Conservation (phyloP, 1,284 basidiomycete species). For the Irpex sp. region DNA sequence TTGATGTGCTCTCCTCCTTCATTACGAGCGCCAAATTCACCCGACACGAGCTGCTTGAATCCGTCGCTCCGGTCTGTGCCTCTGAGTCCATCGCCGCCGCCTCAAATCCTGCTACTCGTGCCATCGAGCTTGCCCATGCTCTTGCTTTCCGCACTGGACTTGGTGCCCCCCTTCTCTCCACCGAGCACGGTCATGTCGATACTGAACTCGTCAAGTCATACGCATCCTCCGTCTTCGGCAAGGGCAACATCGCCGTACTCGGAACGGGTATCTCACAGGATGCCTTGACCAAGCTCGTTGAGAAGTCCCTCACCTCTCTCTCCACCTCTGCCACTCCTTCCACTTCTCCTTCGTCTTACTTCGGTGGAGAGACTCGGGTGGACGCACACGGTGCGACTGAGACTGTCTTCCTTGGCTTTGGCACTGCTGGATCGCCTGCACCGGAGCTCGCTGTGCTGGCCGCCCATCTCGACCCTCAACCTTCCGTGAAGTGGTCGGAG, state of each 20-base stretch:
- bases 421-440: slow-evolving; percentile 56
- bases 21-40: slow-evolving; percentile 81
- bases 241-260: slow-evolving; percentile 80
- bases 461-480: slow-evolving; percentile 68
- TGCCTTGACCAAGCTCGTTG: slow-evolving; percentile 68
- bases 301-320: slow-evolving; percentile 58
- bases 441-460: slow-evolving; percentile 76
- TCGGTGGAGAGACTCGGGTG: slow-evolving; percentile 82
- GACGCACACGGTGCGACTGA: slow-evolving; percentile 59
- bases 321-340: slow-evolving; percentile 38
- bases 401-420: slow-evolving; percentile 84
- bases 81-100: slow-evolving; percentile 68
- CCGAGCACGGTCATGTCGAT: slow-evolving; percentile 63
- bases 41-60: slow-evolving; percentile 84
- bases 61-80: slow-evolving; percentile 74
- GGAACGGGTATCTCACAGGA: slow-evolving; percentile 82
- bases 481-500: slow-evolving; percentile 83
- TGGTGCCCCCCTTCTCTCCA: slow-evolving; percentile 83
- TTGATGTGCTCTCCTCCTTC: slow-evolving; percentile 82
- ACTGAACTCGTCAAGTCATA: slow-evolving; percentile 70
- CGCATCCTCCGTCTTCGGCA: slow-evolving; percentile 70
- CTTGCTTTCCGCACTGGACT: slow-evolving; percentile 91
- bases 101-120: slow-evolving; percentile 58
- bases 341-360: slow-evolving; percentile 55
- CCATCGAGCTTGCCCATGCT: slow-evolving; percentile 81